Evolutionary conservation across 176 grass and related monocot species (phyloP), one percentile per base, ranked within the genome.

Genomic region (Otatea glauca): DNA sequence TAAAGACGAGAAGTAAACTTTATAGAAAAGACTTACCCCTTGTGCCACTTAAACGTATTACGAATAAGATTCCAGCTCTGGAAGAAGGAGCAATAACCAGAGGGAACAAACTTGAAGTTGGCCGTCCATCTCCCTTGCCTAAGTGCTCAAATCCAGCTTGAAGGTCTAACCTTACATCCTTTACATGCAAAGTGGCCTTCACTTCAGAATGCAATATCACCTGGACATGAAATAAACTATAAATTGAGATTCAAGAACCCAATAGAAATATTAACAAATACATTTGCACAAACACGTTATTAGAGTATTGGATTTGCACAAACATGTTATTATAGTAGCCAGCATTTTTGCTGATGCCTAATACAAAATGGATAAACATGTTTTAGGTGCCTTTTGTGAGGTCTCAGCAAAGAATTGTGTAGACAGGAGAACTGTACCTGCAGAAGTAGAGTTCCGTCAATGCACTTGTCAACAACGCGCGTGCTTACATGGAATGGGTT

Each of bases 71-170:
- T 87, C 93, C 97, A 53, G 97, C 97, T 77, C 49, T 96, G 39
- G 97, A 96, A 86, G 88, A 88, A 81, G 97, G 90, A 80, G 93
- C 92, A 42, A 99, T 89, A 87, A 91, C 83, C 49, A 99, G 89
- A 81, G 97, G 90, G 80, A 96, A 99, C 43, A 93, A 83, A 81
- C 79, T 91, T 76, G 86, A 96, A 42, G 90, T 79, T 56, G 97
- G 97, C 11, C 88, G 71, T 60, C 91, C 93, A 77, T 95, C 92
- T 75, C 77, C 84, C 84, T 92, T 92, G 42, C 88, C 78, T 25
- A 90, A 65, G 83, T 99, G 97, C 54, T 95, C 88, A 89, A 99
- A 99, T 94, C 93, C 97, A 76, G 84, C 76, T 92, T 99, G 97
- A 81, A 96, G 93, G 72, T 99, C 92, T 78, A 99, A 75, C 42